phyloP scores from a whole-genome alignment of 2,329 filamentous ascomycete species.

The Ceratocystis ficicola region DNA sequence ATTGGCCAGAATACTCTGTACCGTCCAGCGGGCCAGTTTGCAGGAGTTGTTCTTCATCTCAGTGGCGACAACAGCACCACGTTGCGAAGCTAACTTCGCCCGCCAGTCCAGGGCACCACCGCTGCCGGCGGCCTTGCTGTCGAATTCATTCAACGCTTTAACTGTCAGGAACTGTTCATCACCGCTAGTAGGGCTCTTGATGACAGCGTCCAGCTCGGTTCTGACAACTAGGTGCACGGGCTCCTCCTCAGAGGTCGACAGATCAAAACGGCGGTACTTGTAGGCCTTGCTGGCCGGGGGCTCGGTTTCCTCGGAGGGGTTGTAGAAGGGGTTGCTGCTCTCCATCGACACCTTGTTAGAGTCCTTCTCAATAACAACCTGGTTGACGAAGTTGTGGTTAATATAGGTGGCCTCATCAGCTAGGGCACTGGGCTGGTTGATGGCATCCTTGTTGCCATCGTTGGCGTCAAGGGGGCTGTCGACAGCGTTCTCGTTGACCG shows the following conservation, averaged over 20 bases:
- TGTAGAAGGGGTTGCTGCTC: conserved; percentile 95
- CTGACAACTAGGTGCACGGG: conserved; percentile 86
- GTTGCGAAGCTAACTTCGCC: conserved; percentile 83
- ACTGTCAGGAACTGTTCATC: conserved; percentile 86
- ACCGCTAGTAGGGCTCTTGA: conserved; percentile 86
- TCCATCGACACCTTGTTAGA: conserved; percentile 68
- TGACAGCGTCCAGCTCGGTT: conserved; percentile 86
- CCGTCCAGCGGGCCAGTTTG: conserved; percentile 96
- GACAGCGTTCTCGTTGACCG: conserved; percentile 95
- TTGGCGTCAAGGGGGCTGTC: conserved; percentile 86
- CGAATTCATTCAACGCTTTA: conserved; percentile 97
- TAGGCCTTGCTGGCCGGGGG: conserved; percentile 92
- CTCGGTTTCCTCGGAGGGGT: conserved; percentile 80
- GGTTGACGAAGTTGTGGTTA: conserved; percentile 98
- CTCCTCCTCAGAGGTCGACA: conserved; percentile 88
- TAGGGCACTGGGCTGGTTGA: conserved; percentile 87
- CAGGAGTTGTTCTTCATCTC: conserved; percentile 99
- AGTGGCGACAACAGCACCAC: conserved; percentile 92
- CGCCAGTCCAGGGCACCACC: conserved; percentile 96
- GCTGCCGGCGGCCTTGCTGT: conserved; percentile 91
- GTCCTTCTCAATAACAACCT: conserved; percentile 78
- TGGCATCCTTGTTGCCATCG: conserved; percentile 82
- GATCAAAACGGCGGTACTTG: conserved; percentile 95
- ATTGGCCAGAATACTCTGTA: conserved; percentile 89
- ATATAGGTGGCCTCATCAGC: conserved; percentile 98